Percentiles rank a stretch among this genome's conserved stretches.
Evolutionary conservation across 1,284 basidiomycete genomes (phyloP).

Genomic region (Rhodotorula sp.): DNA sequence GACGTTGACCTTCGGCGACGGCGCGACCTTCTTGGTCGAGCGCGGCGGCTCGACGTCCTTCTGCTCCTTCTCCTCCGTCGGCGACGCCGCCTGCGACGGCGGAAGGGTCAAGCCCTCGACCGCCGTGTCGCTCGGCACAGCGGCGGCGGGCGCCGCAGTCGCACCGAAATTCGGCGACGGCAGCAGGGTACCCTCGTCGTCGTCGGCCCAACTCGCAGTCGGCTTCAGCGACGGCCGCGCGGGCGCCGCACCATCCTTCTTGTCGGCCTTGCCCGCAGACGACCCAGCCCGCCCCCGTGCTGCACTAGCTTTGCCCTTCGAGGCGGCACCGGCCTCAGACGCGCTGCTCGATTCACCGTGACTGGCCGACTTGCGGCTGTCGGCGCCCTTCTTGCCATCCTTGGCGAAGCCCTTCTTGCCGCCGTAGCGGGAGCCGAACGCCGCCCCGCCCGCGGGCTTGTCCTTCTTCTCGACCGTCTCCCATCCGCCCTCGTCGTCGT

Average conservation of each 20-base stretch:
- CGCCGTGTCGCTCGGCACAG: background rate
- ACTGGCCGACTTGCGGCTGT: background rate
- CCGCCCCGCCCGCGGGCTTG: background rate
- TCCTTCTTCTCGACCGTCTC: conserved; percentile 37
- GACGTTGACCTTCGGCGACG: conserved; percentile 37
- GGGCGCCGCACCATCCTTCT: conserved; percentile 4
- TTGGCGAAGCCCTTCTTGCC: conserved; percentile 15
- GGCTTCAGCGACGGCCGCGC: background rate
- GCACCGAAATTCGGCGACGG: conserved; percentile 24
- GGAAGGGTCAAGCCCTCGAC: conserved; percentile 13
- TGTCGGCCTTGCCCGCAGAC: background rate
- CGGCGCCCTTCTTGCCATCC: conserved; percentile 1
- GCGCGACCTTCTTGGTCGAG: conserved; percentile 12
- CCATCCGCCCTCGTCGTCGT: conserved; percentile 28
- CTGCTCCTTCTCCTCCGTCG: background rate
- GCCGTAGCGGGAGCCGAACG: background rate
- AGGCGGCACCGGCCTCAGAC: background rate
- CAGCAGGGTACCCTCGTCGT: conserved; percentile 20
- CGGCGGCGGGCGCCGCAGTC: conserved; percentile 4
- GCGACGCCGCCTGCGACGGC: conserved; percentile 7
- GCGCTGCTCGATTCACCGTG: background rate
- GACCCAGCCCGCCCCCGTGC: background rate
- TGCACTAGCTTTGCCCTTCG: background rate
- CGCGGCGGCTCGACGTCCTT: background rate
- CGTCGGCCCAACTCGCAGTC: conserved; percentile 33